Conservation (phyloP, 2,329 filamentous ascomycete species). For the Ilyonectria sp. region DNA sequence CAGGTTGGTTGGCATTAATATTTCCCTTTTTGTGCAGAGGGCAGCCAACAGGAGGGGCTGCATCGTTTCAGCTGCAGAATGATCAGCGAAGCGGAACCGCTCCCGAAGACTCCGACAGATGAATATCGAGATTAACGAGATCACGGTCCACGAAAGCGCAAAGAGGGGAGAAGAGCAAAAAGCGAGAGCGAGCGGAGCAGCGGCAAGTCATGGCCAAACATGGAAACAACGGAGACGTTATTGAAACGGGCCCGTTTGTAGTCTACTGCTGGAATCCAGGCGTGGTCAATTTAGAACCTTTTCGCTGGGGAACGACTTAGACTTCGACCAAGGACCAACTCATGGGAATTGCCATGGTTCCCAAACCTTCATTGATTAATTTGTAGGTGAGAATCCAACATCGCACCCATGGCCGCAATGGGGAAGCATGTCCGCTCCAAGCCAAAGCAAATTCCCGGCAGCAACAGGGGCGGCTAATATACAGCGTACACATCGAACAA, state of each 20-base stretch:
- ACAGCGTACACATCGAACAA: neutral
- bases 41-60: constrained; percentile 15
- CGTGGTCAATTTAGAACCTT: too few relatives aligned
- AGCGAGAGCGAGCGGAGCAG: neutral
- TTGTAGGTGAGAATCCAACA: neutral
- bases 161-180: neutral
- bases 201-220: neutral
- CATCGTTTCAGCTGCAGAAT: constrained; percentile 22
- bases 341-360: neutral
- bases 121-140: constrained; percentile 24
- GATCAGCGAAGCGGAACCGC: constrained; percentile 13
- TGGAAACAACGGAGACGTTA: neutral
- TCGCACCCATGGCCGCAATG: neutral
- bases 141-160: neutral
- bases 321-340: neutral
- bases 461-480: constrained; percentile 7
- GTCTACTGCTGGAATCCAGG: neutral
- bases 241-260: neutral
- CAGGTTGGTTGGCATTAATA: constrained; percentile 10
- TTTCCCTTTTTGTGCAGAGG: constrained; percentile 8
- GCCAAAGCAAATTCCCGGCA: neutral
- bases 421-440: neutral
- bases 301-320: neutral
- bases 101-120: constrained; percentile 11
- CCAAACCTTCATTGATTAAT: neutral